These are phyloP conservation scores for Aureobasidium sp. DNA, from an alignment of 2,329 filamentous ascomycete genomes.

Conservation along the genomic window DNA sequence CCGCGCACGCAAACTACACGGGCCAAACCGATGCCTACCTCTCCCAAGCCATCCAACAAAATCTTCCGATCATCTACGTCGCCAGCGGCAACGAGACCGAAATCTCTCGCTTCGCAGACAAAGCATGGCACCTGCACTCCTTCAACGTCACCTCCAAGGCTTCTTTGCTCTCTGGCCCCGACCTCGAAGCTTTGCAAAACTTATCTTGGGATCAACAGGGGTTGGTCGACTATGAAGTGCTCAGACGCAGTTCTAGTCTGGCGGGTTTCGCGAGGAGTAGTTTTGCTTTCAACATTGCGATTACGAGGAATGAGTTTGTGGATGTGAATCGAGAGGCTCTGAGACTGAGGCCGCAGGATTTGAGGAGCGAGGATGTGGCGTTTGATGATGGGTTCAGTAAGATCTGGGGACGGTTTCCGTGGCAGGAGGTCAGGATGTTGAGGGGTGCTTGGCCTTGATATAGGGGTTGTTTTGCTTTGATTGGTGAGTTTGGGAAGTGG, in stretches of 20 bases:
- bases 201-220: conserved; percentile 46
- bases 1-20: conserved; percentile 27
- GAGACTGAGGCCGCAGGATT: conserved; percentile 23
- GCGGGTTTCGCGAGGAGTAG: conserved; percentile 40
- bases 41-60: conserved; percentile 26
- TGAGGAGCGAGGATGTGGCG: conserved; percentile 18
- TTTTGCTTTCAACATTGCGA: conserved; percentile 44
- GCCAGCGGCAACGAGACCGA: conserved; percentile 37
- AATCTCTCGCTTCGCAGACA: conserved; percentile 31
- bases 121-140: conserved; percentile 29
- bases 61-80: conserved; percentile 35
- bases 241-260: conserved; percentile 39
- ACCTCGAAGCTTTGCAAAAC: conserved; percentile 29
- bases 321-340: conserved; percentile 17
- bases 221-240: conserved; percentile 46
- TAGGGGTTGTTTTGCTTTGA: not conserved
- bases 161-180: conserved; percentile 35
- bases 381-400: conserved; percentile 20
- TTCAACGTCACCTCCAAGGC: conserved; percentile 39
- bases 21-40: conserved; percentile 35
- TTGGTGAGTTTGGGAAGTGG: too few relatives aligned
- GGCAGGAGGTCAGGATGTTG: conserved; percentile 19
- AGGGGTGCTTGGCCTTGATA: conserved; percentile 18
- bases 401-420: conserved; percentile 21
- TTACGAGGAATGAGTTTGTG: conserved; percentile 33